Conservation (phyloP, 331 rosid species). For the Telfairia occidentalis region DNA sequence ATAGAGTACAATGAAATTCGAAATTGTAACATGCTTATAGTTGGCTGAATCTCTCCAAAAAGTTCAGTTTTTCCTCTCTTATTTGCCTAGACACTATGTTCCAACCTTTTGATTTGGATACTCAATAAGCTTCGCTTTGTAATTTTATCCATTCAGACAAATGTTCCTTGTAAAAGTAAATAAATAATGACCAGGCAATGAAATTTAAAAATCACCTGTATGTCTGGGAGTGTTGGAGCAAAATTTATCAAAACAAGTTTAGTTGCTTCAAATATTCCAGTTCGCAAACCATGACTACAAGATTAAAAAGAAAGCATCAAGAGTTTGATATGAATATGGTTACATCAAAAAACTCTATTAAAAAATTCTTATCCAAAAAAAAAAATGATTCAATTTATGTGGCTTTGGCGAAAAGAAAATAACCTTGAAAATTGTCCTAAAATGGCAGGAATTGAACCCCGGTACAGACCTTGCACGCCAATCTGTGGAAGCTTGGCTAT, state of each 20-base stretch:
- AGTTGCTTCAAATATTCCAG: constrained; percentile 97
- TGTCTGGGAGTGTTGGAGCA: constrained; percentile 87
- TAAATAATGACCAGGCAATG: background rate
- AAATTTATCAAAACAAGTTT: constrained; percentile 66
- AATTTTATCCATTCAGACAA: background rate
- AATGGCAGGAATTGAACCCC: constrained; percentile 99
- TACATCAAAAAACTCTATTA: background rate
- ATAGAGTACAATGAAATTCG: background rate
- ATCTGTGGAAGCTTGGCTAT: constrained; percentile 91
- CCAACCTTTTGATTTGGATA: background rate
- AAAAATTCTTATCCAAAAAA: no score
- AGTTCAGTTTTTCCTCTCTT: background rate
- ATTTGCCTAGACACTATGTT: background rate
- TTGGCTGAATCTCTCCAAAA: background rate
- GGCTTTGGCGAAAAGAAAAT: constrained; percentile 9
- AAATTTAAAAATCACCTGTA: constrained; percentile 52
- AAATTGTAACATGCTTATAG: background rate
- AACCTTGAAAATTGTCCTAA: constrained; percentile 98
- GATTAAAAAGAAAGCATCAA: constrained; percentile 26
- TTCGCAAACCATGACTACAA: constrained; percentile 93
- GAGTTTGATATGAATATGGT: constrained; percentile 13
- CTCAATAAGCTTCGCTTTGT: background rate
- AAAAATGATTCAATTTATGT: background rate
- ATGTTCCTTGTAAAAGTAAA: background rate
- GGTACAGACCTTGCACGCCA: constrained; percentile 66